A percentile compares a stretch with the other conserved stretches of the same genome.
Conservation (phyloP, 345 rosid species). For the Euphorbia tirucalli region DNA sequence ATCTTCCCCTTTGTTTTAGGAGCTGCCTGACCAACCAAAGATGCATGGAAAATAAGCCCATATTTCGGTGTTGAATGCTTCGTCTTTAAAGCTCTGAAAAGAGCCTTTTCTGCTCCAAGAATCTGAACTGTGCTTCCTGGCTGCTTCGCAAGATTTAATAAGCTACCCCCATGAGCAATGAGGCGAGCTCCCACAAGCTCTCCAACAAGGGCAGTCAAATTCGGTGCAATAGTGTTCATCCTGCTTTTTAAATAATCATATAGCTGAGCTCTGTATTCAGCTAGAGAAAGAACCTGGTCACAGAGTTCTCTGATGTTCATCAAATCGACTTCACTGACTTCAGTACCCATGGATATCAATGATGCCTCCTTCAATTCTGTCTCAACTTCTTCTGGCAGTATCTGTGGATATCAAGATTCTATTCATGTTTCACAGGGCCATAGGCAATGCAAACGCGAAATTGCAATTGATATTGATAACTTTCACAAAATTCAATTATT, state of each 20-base stretch:
- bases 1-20: conserved; percentile 84
- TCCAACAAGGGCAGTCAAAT: conserved; percentile 90
- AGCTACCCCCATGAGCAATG: conserved; percentile 92
- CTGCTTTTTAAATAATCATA: conserved; percentile 83
- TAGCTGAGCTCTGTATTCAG: conserved; percentile 89
- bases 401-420: conserved; percentile 26
- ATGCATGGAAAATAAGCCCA: conserved; percentile 87
- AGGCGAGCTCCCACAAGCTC: conserved; percentile 97
- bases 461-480: not conserved
- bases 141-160: conserved; percentile 85
- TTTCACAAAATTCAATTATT: not conserved
- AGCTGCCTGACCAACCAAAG: conserved; percentile 84
- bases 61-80: conserved; percentile 93
- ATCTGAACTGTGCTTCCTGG: conserved; percentile 94
- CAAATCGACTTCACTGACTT: conserved; percentile 79
- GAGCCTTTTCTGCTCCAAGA: conserved; percentile 94
- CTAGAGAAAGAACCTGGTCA: conserved; percentile 75
- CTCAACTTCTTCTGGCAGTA: conserved; percentile 72
- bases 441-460: not conserved
- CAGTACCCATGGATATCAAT: conserved; percentile 90
- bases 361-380: conserved; percentile 77
- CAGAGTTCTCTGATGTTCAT: conserved; percentile 72
- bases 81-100: conserved; percentile 88
- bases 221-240: conserved; percentile 93
- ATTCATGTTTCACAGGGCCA: not conserved